A percentile compares a stretch with the other conserved stretches of the same genome.
phyloP scores from a whole-genome alignment of 1,284 basidiomycete species.

The Phellopilus nigrolimitatus region DNA sequence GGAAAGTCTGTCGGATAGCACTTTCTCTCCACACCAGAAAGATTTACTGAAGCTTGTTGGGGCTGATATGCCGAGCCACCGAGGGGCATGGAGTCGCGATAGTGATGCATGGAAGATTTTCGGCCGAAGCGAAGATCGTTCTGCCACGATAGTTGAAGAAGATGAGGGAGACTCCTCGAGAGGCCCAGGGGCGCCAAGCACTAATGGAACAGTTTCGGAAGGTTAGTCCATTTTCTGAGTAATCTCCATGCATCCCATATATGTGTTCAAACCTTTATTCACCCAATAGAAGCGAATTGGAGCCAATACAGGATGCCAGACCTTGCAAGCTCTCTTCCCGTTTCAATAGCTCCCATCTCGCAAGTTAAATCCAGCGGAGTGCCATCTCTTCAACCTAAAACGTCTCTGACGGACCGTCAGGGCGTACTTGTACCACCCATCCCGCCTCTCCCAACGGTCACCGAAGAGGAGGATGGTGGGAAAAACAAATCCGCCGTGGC shows the following conservation, averaged over 20 bases:
- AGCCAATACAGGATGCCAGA: conserved; percentile 11
- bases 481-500: conserved; percentile 39
- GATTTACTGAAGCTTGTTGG: conserved; percentile 59
- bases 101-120: conserved; percentile 62
- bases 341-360: conserved; percentile 46
- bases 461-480: conserved; percentile 15
- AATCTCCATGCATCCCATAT: no score
- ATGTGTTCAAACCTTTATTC: not conserved
- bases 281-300: conserved; percentile 8
- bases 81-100: conserved; percentile 60
- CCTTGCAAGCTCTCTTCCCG: conserved; percentile 53
- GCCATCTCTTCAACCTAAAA: conserved; percentile 54
- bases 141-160: conserved; percentile 44
- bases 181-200: conserved; percentile 20
- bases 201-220: not conserved
- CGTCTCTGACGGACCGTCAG: conserved; percentile 37
- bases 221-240: conserved; percentile 5
- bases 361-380: conserved; percentile 31
- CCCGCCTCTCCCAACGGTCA: conserved; percentile 25
- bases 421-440: conserved; percentile 27
- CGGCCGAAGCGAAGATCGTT: conserved; percentile 37
- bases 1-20: not conserved
- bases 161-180: conserved; percentile 29
- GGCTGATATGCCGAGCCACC: conserved; percentile 64
- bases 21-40: conserved; percentile 29